Evolutionary conservation across 2,329 filamentous ascomycete species (phyloP), one percentile per base, ranked within the genome.

Genomic region (Parastagonospora nodorum): DNA sequence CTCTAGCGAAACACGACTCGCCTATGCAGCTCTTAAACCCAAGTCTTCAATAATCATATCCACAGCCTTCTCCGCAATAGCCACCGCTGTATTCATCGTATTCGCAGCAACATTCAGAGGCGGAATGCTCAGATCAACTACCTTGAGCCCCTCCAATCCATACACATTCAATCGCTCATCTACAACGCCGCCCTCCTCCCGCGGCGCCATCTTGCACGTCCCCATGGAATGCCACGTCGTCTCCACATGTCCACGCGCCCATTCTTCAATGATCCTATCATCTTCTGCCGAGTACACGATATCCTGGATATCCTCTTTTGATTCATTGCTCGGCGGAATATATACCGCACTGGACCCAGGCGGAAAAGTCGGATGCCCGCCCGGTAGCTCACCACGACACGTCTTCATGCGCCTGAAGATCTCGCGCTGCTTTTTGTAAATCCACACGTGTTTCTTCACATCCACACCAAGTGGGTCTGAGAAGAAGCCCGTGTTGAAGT

Each of bases 361-460:
- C 14, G 41, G 5, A 24, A 43, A 43, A 1, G 14, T 33, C 10
- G 76, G 76, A 47, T 78, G 75, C 5, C 60, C 63, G 12, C 55
- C 59, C 1, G 62, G 66, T n/a, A 78, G 48, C 52, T 77, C 73
- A 27, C 77, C 76, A 8, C 69, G 69, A 69, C 80, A 86, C 50
- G 78, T 74, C 2, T 77, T 68, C 62, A 83, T 81, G 11, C 84
- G 80, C 2, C 85, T 80, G 16, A 78, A 74, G 45, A 87, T 79
- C 67, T 87, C 84, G 2, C 86, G 82, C n/a, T 78, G 77, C 60
- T 81, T 82, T 69, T 88, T 88, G 74, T 88, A 88, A 1, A 75
- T 78, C 84, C 84, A 87, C 8, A 84, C 57, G 10, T 83, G 79
- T 60, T 79, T 82, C 63, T 81, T 81, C 19, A 86, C 30, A 61